Evolutionary conservation across 495 filamentous ascomycete genomes (phyloP).

Genomic region (Trichoderma gamsii): DNA sequence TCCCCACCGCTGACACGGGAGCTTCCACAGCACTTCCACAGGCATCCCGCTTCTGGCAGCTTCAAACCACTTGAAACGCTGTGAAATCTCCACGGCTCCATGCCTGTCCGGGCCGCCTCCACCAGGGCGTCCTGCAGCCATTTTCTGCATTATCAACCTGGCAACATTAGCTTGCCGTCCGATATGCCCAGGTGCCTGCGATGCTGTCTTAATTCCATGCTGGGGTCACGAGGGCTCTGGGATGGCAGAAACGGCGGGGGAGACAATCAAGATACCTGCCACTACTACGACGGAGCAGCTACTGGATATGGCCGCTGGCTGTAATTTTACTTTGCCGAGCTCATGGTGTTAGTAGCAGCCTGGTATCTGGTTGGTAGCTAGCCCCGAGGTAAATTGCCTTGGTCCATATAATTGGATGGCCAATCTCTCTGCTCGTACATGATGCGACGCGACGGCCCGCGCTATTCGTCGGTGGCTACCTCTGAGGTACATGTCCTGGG

Average conservation of each 20-base stretch:
- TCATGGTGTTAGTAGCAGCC: too few relatives aligned
- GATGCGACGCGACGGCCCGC: constrained; percentile 12
- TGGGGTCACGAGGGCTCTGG: too few relatives aligned
- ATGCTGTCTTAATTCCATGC: not conserved
- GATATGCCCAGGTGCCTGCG: not conserved
- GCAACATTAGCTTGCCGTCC: constrained; percentile 7
- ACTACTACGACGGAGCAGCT: too few relatives aligned
- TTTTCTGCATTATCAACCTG: constrained; percentile 11
- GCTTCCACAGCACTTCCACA: constrained; percentile 13
- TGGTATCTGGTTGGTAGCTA: not conserved
- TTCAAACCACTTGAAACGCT: constrained; percentile 10
- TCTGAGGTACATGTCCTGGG: not conserved
- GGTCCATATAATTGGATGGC: not conserved
- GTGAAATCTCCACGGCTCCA: constrained; percentile 10
- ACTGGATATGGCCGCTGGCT: too few relatives aligned
- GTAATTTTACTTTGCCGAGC: too few relatives aligned
- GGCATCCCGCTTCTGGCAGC: constrained; percentile 7
- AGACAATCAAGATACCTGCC: too few relatives aligned
- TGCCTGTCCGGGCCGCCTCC: constrained; percentile 3
- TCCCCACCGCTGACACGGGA: constrained; percentile 12
- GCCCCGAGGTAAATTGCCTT: not conserved
- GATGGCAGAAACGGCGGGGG: too few relatives aligned
- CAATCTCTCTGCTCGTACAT: not conserved
- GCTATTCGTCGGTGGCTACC: not conserved
- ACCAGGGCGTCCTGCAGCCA: constrained; percentile 13